These are phyloP conservation scores for Lomentospora prolificans DNA, from an alignment of 2,329 filamentous ascomycete species.

Conservation along the genomic window DNA sequence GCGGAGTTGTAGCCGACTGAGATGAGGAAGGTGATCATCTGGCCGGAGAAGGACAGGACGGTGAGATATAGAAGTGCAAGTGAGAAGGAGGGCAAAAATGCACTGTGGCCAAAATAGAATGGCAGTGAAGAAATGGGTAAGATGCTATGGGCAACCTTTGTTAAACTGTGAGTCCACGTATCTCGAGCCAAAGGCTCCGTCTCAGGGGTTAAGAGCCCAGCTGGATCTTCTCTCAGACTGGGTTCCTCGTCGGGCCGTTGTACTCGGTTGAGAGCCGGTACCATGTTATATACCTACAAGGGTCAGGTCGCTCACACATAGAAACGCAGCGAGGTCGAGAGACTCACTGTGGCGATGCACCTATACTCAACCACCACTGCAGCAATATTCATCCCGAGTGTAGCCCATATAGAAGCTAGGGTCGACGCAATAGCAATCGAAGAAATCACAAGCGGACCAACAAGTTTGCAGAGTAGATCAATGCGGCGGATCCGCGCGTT, in stretches of 20 bases:
- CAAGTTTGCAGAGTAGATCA: constrained; percentile 48
- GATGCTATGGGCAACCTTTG: not conserved
- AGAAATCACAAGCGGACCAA: constrained; percentile 46
- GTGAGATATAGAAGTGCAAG: constrained; percentile 52
- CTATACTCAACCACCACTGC: constrained; percentile 43
- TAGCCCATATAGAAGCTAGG: constrained; percentile 34
- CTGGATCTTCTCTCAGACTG: not conserved
- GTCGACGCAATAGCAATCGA: constrained; percentile 40
- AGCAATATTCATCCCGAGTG: constrained; percentile 36
- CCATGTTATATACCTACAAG: constrained; percentile 16
- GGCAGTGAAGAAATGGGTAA: constrained; percentile 6
- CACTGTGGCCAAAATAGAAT: constrained; percentile 43
- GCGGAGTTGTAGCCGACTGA: constrained; percentile 39
- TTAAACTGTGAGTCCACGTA: not conserved
- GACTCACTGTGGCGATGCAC: constrained; percentile 29
- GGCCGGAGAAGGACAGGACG: constrained; percentile 47
- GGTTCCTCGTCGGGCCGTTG: not conserved
- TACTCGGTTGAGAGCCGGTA: constrained; percentile 13
- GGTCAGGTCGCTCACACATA: not conserved
- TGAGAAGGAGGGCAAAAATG: constrained; percentile 51
- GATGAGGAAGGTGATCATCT: constrained; percentile 56
- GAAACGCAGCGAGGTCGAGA: not conserved
- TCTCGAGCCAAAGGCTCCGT: not conserved
- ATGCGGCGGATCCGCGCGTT: constrained; percentile 55
- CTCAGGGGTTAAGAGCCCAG: not conserved